Base-by-base conservation (phyloP, 441 rosid genomes). In the Bocquillonia castaneifolia region DNA sequence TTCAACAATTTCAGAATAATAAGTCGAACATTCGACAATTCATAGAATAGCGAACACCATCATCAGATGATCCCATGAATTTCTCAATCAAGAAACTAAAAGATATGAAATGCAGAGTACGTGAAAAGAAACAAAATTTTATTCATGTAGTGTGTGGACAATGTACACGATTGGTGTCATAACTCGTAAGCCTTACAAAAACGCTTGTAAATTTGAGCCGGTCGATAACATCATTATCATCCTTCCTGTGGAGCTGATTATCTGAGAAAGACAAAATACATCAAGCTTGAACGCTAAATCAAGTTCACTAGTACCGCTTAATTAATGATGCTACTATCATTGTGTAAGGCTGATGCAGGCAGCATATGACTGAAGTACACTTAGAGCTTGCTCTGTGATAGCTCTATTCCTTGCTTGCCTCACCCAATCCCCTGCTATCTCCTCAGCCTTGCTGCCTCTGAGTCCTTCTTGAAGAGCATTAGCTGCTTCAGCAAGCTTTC, bases 401-500 rank as follows among this genome's bases (percentile, higher is more conserved):
- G 98, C 96, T 67, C 96, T 78, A 74, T 92, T 89, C 80, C 85
- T 88, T 6, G 81, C 96, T 63, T 36, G 84, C 67, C 54, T 83
- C 69, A 86, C 92, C 99, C 98, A 95, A 26, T 83, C 86, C 37
- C 75, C 64, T 17, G 79, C 86, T 31, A 92, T 68, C 73, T 83
- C 91, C 68, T 86, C 93, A 1, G 92, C 96, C 79, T 86, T 81
- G 83, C 96, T 90, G 73, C 96, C 99, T 64, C 73, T 72, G 14
- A 88, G 92, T 31, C 99, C 98, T 68, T 86, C 89, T 76, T 90
- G 90, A 52, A 92, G 95, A 72, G 82, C 83, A 47, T 86, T 82
- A 28, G 96, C 99, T 61, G 98, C 97, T 79, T 92, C 97, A 0
- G 91, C 88, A 45, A 95, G 89, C 79, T 87, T 90, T 6, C 97